Conservation (phyloP, 768 basidiomycete genomes). For the Agrocybe chaxingu region DNA sequence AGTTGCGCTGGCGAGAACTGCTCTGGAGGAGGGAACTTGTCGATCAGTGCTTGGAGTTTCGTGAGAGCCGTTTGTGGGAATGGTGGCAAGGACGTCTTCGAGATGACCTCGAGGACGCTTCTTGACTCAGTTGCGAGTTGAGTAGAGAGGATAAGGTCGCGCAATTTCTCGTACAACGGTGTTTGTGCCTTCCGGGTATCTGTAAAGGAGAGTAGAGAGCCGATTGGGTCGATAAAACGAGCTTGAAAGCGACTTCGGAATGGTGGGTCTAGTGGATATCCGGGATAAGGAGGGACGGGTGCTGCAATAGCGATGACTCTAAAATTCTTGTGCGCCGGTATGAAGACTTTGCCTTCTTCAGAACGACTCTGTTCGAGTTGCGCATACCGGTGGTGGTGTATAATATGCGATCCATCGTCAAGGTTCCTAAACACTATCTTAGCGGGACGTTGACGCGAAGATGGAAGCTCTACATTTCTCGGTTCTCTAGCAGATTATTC, state of each 20-base stretch:
- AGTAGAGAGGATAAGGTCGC: constrained; percentile 56
- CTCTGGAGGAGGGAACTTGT: constrained; percentile 46
- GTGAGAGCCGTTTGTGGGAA: constrained; percentile 64
- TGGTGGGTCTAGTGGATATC: constrained; percentile 64
- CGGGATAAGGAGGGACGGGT: constrained; percentile 66
- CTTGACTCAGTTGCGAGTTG: constrained; percentile 62
- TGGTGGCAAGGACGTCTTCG: constrained; percentile 50
- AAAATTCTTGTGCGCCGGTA: constrained; percentile 66
- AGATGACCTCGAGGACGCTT: constrained; percentile 48
- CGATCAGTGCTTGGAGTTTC: constrained; percentile 44
- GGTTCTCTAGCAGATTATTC: constrained; percentile 66
- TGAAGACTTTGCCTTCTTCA: constrained; percentile 42
- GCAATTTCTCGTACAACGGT: constrained; percentile 41
- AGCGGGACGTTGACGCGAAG: background rate
- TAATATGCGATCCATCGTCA: constrained; percentile 68
- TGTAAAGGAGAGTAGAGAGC: constrained; percentile 45
- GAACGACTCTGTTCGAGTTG: constrained; percentile 39
- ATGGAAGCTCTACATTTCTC: constrained; percentile 52
- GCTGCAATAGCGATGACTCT: constrained; percentile 68
- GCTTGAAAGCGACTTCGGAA: constrained; percentile 70
- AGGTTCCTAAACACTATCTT: constrained; percentile 44
- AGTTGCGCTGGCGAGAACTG: constrained; percentile 44
- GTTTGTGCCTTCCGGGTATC: constrained; percentile 10
- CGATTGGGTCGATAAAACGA: constrained; percentile 61
- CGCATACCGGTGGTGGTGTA: constrained; percentile 58